Evolutionary conservation across 805 yeast genomes (phyloP), one percentile per base, ranked within the genome.

Genomic region (Kodamaea kaohsiungensis): DNA sequence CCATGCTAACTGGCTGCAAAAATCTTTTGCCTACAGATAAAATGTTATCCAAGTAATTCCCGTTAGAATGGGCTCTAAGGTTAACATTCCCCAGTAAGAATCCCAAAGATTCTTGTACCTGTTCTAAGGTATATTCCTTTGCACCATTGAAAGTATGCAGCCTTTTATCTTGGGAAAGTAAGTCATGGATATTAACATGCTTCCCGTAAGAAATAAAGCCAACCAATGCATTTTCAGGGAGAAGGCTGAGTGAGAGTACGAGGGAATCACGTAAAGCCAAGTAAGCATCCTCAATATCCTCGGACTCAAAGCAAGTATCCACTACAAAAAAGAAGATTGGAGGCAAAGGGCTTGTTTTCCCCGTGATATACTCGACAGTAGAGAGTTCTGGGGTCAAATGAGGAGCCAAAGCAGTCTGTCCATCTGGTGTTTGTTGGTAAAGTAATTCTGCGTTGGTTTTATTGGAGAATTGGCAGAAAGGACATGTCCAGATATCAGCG

Each of bases 131-230:
- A 59, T 85, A 83, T 9, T 69, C 70, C 60, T 82, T 84, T 2
- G 67, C 60, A 18, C 91, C 91, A 62, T 84, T 85, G 69, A 85
- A 86, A 8, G 77, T 67, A 56, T 69, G 75, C 38, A 46, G 38
- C 17, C 46, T 53, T 8, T 51, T 48, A 19, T 55, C 59, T 19
- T 70, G 65, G 40, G 72, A 61, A 2, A 72, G 68, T 17, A 84
- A 65, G 59, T 85, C 87, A 62, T 83, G 85, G 19, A 86, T 72
- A 58, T 76, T 79, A 22, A 85, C 86, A 62, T 83, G 75, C 53
- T 82, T 82, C 4, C 89, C 90, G 68, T 67, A 85, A 0, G 85
- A 74, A 48, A 86, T 73, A 19, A 86, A 68, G 0, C 87, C 88
- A 40, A 86, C 80, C 38, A 82, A 63, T 0, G 87, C 75, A 56